Conservation (phyloP, 768 basidiomycete genomes). For the Ephemerocybe angulata region DNA sequence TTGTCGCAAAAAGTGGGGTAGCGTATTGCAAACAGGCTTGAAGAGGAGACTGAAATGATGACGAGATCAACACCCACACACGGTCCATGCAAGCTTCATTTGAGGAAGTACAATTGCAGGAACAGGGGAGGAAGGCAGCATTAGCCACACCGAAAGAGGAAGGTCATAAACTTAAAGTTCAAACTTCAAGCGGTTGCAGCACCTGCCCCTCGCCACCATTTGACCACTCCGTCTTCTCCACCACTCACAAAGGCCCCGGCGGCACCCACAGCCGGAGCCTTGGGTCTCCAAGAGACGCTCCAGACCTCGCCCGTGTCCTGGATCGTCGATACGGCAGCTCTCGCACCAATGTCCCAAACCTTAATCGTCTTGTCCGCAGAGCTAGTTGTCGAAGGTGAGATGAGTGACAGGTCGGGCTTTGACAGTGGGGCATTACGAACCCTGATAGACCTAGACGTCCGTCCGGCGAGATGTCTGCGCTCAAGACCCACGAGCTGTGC, state of each 20-base stretch:
- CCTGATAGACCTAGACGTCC: conserved; percentile 76
- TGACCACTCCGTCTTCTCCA: conserved; percentile 69
- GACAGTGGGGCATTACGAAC: conserved; percentile 37
- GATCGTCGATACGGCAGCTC: conserved; percentile 70
- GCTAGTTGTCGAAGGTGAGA: conserved; percentile 32
- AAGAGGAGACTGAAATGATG: too few relatives aligned
- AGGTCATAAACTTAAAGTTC: not conserved
- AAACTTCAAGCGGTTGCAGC: too few relatives aligned
- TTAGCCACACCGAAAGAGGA: too few relatives aligned
- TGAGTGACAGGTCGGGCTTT: conserved; percentile 1
- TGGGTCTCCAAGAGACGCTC: conserved; percentile 78
- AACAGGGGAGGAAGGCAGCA: too few relatives aligned
- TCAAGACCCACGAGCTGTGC: conserved; percentile 90
- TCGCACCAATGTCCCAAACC: conserved; percentile 80
- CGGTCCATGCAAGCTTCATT: too few relatives aligned
- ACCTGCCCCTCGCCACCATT: conserved; percentile 79
- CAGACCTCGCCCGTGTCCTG: conserved; percentile 81
- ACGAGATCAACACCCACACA: too few relatives aligned
- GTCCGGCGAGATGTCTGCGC: conserved; percentile 78
- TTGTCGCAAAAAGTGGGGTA: too few relatives aligned
- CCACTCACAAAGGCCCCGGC: conserved; percentile 71
- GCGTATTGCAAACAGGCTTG: too few relatives aligned
- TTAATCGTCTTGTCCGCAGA: conserved; percentile 85
- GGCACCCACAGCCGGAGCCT: conserved; percentile 47
- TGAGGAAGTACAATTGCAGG: too few relatives aligned